phyloP scores from a whole-genome alignment of 2,329 filamentous ascomycete species.

The Pseudogymnoascus sp. region DNA sequence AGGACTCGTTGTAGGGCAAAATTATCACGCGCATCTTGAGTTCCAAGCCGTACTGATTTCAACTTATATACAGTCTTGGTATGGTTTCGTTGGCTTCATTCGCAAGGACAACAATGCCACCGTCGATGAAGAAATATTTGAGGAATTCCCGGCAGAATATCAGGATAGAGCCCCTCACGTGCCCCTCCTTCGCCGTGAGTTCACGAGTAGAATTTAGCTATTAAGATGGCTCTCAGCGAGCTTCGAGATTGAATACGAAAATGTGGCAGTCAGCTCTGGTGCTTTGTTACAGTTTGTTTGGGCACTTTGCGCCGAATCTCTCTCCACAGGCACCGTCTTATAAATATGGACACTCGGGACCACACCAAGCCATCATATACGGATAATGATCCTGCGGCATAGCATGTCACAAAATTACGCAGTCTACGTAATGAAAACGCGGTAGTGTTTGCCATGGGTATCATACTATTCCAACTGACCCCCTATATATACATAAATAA shows the following conservation, averaged over 20 bases:
- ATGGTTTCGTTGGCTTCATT: neutral
- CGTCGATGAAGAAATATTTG: neutral
- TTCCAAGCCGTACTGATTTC: neutral
- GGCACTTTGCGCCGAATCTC: neutral
- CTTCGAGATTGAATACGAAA: neutral
- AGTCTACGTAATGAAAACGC: neutral
- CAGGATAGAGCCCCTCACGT: neutral
- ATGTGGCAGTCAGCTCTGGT: neutral
- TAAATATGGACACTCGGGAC: neutral
- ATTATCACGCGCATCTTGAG: slow-evolving; percentile 14
- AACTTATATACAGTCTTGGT: neutral
- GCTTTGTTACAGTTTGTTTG: neutral
- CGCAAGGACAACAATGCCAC: neutral
- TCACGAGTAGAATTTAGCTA: neutral
- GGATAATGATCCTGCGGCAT: neutral
- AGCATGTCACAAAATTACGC: neutral
- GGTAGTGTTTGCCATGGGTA: neutral
- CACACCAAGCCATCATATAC: neutral
- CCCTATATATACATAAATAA: slow-evolving; percentile 3
- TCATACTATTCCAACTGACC: neutral
- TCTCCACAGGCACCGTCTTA: neutral
- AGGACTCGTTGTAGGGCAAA: slow-evolving; percentile 15
- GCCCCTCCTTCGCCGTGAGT: neutral
- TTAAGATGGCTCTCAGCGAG: neutral
- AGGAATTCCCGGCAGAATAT: neutral